Percentiles rank a stretch among this genome's conserved stretches.
These are phyloP conservation scores for Chaetomium globosum DNA, from an alignment of 2,329 filamentous ascomycete genomes.

Conservation along the genomic window DNA sequence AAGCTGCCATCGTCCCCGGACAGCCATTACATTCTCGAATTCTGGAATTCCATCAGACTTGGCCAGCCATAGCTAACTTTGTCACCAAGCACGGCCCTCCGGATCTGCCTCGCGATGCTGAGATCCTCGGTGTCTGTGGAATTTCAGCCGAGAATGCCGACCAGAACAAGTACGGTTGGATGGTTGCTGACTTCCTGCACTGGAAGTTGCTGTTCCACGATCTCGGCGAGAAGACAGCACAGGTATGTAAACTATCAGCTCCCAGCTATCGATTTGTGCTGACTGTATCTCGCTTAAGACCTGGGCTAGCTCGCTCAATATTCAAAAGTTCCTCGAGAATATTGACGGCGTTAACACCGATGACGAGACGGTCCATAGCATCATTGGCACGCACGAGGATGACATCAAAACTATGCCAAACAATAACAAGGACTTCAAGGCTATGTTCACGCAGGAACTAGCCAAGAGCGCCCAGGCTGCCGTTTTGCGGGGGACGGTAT, in stretches of 20 bases:
- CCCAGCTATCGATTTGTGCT: neutral
- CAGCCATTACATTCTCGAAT: neutral
- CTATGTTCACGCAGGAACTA: conserved; percentile 15
- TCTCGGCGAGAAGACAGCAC: conserved; percentile 16
- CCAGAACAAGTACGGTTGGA: conserved; percentile 32
- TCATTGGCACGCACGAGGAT: conserved; percentile 1
- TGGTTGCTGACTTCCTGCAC: conserved; percentile 31
- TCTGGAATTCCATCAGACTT: neutral
- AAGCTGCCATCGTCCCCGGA: neutral
- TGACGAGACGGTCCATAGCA: neutral
- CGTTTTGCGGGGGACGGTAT: conserved; percentile 1
- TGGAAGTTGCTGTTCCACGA: conserved; percentile 32
- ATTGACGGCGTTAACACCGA: neutral
- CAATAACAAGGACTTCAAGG: conserved; percentile 8
- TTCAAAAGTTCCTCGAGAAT: conserved; percentile 15
- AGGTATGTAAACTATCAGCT: conserved; percentile 22
- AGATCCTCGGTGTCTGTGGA: conserved; percentile 33
- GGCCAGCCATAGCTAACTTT: neutral
- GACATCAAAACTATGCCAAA: conserved; percentile 17
- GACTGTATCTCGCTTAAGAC: conserved; percentile 16
- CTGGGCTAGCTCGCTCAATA: conserved; percentile 30
- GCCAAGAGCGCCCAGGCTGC: conserved; percentile 24
- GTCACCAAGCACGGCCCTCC: conserved; percentile 28
- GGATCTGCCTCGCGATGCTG: conserved; percentile 28
- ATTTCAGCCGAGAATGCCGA: conserved; percentile 23